Evolutionary conservation across 768 basidiomycete species (phyloP), one percentile per base, ranked within the genome.

Genomic region (Agrocybe praecox): DNA sequence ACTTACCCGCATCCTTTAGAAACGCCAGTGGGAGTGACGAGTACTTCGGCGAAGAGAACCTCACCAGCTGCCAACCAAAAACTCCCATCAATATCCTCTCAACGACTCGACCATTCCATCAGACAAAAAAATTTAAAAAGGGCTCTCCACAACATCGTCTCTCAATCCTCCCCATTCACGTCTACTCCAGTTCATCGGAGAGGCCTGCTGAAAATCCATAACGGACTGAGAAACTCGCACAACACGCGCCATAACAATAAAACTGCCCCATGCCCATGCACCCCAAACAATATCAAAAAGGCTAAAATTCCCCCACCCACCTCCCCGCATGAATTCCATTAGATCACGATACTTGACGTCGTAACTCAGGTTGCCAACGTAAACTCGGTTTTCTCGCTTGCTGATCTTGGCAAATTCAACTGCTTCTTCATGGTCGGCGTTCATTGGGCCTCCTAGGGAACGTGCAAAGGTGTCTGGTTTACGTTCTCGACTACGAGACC

Each of bases 321-420:
- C 95, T 94, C 93, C 92, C 89, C 92, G 85, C 94, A 97, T 96
- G 73, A 97, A 98, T 87, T 98, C 94, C 86, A 96, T 94, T 75
- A 99, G 82, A 80, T 98, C 97, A 77, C 94, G 86, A 79, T 96
- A 98, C 78, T 90, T 96, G 87, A 95, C 93, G 74, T 96, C 93
- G 82, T 98, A 99, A 72, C 92, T 94, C 76, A 99, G 86, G 74
- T 99, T 99, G 70, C 97, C 96, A 73, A 98, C 94, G 69, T 99
- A 99, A 67, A 98, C 94, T 65, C 96, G 84, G 74, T 98, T 94
- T 82, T 98, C 97, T 78, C 93, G 86, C 84, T 96, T 94, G 89
- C 92, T 94, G 69, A 89, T 84, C 74, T 97, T 96, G 68, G 94
- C 87, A 65, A 98, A 96, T 72, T 96, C 96, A 66, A 88, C 87